phyloP scores from a whole-genome alignment of 371 early-diverging fungal species.

The Polyrhizophydium stewartii region DNA sequence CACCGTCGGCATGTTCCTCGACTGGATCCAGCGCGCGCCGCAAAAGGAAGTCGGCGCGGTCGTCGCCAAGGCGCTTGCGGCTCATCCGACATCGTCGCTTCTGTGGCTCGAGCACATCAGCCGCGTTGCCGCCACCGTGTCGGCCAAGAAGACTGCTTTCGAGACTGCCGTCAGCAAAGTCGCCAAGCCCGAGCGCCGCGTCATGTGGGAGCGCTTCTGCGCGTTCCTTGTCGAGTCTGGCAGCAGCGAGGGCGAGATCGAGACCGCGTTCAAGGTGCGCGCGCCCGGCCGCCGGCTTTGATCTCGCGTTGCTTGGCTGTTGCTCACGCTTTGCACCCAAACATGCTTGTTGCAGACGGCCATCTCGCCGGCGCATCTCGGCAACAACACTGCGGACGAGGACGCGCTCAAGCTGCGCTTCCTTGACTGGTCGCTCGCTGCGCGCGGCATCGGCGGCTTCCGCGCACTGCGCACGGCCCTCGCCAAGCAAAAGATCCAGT shows the following conservation, averaged over 20 bases:
- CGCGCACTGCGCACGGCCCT: slow-evolving; percentile 50
- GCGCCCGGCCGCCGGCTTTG: background rate
- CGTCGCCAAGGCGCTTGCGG: slow-evolving; percentile 12
- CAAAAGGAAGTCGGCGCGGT: background rate
- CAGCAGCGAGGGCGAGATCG: background rate
- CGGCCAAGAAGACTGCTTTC: background rate
- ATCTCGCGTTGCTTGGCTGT: no score
- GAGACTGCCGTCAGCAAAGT: background rate
- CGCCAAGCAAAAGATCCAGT: slow-evolving; percentile 53
- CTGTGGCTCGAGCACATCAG: slow-evolving; percentile 35
- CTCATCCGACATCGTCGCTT: slow-evolving; percentile 15
- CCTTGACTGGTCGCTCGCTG: slow-evolving; percentile 41
- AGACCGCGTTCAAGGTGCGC: background rate
- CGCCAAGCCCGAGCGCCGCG: background rate
- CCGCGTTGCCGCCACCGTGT: background rate
- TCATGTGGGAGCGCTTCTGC: background rate
- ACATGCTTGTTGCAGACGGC: slow-evolving; percentile 36
- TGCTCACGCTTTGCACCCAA: background rate
- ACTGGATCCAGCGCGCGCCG: slow-evolving; percentile 9
- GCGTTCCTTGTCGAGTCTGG: background rate
- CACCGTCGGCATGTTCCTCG: slow-evolving; percentile 7
- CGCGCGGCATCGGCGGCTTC: slow-evolving; percentile 48
- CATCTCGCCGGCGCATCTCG: slow-evolving; percentile 33
- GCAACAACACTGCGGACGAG: slow-evolving; percentile 8
- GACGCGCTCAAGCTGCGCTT: slow-evolving; percentile 42